These are phyloP conservation scores for Sporothrix brasiliensis DNA, from an alignment of 2,329 filamentous ascomycete genomes.

Conservation along the genomic window DNA sequence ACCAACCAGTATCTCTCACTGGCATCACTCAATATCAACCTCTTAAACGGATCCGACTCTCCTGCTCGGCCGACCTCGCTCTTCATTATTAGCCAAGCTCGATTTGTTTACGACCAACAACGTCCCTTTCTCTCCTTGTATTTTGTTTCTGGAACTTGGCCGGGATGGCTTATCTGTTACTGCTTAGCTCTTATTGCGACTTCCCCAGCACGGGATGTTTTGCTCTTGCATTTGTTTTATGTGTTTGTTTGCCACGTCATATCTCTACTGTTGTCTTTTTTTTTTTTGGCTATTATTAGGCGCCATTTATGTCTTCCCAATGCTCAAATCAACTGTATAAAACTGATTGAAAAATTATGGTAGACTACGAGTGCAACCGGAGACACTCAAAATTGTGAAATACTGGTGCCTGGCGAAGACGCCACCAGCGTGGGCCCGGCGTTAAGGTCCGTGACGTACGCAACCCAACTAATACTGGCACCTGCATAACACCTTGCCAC, in stretches of 20 bases:
- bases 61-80: neutral
- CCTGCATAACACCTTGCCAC: neutral
- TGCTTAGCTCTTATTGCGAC: neutral
- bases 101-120: no score
- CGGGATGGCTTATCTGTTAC: neutral
- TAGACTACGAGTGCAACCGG: no score
- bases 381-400: neutral
- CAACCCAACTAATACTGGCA: neutral
- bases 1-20: no score
- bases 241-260: neutral
- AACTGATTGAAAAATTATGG: no score
- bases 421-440: conserved; percentile 9
- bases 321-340: conserved; percentile 6
- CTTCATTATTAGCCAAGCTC: no score
- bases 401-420: conserved; percentile 29
- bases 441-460: conserved; percentile 25
- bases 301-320: conserved; percentile 25
- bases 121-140: neutral
- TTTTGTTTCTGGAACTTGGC: neutral
- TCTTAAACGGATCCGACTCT: no score
- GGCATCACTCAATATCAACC: no score
- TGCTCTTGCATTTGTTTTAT: neutral
- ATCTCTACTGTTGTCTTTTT: neutral
- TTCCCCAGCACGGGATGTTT: neutral
- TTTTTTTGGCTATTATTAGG: neutral